Evolutionary conservation across 495 filamentous ascomycete genomes (phyloP), one percentile per base, ranked within the genome.

Genomic region (Penicillium simplicissimum): DNA sequence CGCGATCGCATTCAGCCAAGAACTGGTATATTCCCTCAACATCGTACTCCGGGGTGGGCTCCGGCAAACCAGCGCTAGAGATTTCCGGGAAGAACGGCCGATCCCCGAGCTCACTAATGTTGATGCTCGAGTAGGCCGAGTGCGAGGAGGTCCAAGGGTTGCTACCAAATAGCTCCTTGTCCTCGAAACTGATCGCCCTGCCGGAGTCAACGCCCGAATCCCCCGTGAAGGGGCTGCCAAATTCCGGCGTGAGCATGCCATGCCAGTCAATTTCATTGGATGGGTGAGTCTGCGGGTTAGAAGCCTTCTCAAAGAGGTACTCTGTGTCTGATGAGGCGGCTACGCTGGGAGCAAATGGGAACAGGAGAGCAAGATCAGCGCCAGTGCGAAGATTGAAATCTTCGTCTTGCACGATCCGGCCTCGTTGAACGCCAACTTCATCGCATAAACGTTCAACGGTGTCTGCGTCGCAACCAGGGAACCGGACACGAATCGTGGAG

Each of bases 11-110:
- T 64, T 96, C 90, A 70, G 90, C 90, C 51, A 98, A 67, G 72
- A 97, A 97, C 42, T 84, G 84, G 72, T 93, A 91, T 19, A 98
- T 92, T 0, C 93, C 94, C 65, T 96, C 89, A 15, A 91, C 73
- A 62, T 94, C 90, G 67, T 90, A 93, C 37, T 88, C 86, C 63
- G 81, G 75, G 6, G 69, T 75, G 35, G 56, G 80, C 60, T 72
- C 76, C 64, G 53, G 77, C 74, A 77, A 54, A 56, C 68, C 66
- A 55, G 59, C 54, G 53, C 67, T 68, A 15, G 77, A 76, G 1
- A 69, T 52, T 38, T 81, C 75, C 8, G 72, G 70, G 45, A 78
- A 80, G 61, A 71, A 76, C 21, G 63, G 67, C 15, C 75, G 76
- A 55, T 83, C 77, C 7, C 79, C 81, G 45, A 82, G 72, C 47